A percentile compares a stretch with the other conserved stretches of the same genome.
These are phyloP conservation scores for Eucalyptus leucophloia DNA, from an alignment of 345 rosid genomes.

Conservation along the genomic window DNA sequence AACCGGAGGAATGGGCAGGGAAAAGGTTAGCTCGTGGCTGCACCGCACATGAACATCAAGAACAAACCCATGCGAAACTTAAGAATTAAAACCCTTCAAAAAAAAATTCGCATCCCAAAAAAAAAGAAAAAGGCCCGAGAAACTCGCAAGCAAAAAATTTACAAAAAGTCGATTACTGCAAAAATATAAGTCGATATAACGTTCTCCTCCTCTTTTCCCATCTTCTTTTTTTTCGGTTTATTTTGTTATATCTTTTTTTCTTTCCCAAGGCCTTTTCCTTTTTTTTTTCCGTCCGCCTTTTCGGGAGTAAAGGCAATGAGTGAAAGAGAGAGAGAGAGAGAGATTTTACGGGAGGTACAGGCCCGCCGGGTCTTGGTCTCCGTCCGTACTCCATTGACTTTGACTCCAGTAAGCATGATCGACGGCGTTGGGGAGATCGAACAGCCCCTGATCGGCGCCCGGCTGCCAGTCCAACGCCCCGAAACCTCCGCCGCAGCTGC, in stretches of 20 bases:
- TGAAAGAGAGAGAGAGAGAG: neutral
- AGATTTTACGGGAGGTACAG: slow-evolving; percentile 63
- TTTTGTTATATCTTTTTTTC: neutral
- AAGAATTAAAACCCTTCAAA: neutral
- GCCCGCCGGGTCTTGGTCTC: neutral
- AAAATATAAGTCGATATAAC: neutral
- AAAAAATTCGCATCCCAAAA: neutral
- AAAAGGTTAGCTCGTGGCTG: neutral
- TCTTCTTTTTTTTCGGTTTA: slow-evolving; percentile 3
- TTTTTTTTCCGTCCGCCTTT: neutral
- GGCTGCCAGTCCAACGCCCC: slow-evolving; percentile 81
- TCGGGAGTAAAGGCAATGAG: neutral
- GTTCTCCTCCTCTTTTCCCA: neutral
- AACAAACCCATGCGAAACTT: slow-evolving; percentile 3
- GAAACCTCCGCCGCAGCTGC: slow-evolving; percentile 22
- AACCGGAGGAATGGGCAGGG: neutral
- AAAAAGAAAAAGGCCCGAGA: neutral
- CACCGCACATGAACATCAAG: neutral
- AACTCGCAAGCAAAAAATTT: neutral
- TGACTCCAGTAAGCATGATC: slow-evolving; percentile 90
- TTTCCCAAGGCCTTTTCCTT: neutral
- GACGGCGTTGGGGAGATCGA: slow-evolving; percentile 54
- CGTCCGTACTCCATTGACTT: slow-evolving; percentile 38
- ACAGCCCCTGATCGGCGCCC: slow-evolving; percentile 37
- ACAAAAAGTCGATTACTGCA: neutral